Percentiles rank a stretch among this genome's conserved stretches.
phyloP scores from a whole-genome alignment of 2,329 filamentous ascomycete genomes.

The Paecilomyces dactylethromorphus region DNA sequence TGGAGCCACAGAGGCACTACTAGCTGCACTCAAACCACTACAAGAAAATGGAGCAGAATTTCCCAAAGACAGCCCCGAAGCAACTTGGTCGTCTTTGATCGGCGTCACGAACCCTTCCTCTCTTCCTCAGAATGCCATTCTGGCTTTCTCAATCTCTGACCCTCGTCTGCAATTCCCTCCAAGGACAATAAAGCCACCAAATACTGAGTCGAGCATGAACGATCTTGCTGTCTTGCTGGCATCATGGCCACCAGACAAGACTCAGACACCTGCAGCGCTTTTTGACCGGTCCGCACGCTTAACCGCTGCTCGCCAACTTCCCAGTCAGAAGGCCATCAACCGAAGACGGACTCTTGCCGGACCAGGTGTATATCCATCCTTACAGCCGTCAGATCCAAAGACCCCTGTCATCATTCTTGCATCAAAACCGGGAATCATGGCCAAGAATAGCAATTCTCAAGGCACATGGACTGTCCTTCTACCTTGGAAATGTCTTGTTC shows the following conservation, averaged over 20 bases:
- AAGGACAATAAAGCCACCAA: conserved; percentile 42
- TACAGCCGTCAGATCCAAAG: conserved; percentile 57
- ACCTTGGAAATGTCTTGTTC: conserved; percentile 82
- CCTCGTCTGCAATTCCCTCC: conserved; percentile 76
- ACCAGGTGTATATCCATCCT: conserved; percentile 57
- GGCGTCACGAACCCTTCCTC: conserved; percentile 61
- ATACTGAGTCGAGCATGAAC: conserved; percentile 26
- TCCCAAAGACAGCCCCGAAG: conserved; percentile 24
- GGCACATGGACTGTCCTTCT: conserved; percentile 77
- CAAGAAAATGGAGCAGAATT: conserved; percentile 11
- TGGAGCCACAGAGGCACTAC: conserved; percentile 69
- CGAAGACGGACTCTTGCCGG: conserved; percentile 59
- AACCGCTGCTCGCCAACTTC: conserved; percentile 58
- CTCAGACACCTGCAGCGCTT: conserved; percentile 45
- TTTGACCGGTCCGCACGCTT: conserved; percentile 65
- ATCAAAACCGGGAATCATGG: conserved; percentile 41
- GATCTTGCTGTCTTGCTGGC: conserved; percentile 56
- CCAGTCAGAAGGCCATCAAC: conserved; percentile 73
- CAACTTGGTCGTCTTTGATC: conserved; percentile 35
- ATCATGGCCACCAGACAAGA: conserved; percentile 59
- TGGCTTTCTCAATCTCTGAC: conserved; percentile 70
- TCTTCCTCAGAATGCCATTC: conserved; percentile 61
- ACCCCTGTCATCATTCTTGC: conserved; percentile 72
- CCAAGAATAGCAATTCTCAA: conserved; percentile 45
- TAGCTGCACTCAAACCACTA: conserved; percentile 57